Base-by-base conservation (phyloP, 208 protist species). In the Acanthamoeba lenticulata region DNA sequence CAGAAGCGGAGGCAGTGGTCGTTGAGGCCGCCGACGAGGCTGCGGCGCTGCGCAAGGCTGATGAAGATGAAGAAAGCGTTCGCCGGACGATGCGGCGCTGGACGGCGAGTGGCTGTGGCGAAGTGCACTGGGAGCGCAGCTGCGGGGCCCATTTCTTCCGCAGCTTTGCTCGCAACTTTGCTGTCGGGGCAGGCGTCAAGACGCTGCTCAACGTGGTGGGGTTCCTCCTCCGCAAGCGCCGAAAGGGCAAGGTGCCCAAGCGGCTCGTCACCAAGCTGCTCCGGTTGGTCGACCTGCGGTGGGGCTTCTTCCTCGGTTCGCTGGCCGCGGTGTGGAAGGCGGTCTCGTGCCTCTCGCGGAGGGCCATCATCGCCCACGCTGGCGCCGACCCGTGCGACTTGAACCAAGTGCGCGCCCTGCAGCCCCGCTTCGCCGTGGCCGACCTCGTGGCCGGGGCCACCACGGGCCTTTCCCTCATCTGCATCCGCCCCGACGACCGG, bases 271-370 rank as follows among this genome's bases (percentile, higher is more conserved):
- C 45, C 27, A 90, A 90, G 55, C 83, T 90, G 3, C 1, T 90
- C 29, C 57, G 44, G 55, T 34, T 90, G 11, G 38, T 90, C 34
- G 83, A 90, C 55, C 36, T 90, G 19, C 83, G 83, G n/a, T 90
- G 83, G 83, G 83, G 83, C 83, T 69, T 90, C 52, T 90, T 90
- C 83, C 40, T 90, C 11, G 83, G 83, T 21, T 90, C 83, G 34
- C 83, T 90, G 40, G 83, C 83, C 2, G 49, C 52, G 13, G 83
- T 90, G 13, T 90, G 83, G 83, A 90, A 90, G 55, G 83, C 55
- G 15, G 55, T 90, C 5, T 90, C 83, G 52, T 90, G 83, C 55
- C 52, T 60, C 19, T 38, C 38, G 32, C 45, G 55, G 3, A 6
- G 83, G 52, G 52, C 55, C 83, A 90, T 90, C 47, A 69, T 90